Percentiles rank a stretch among this genome's conserved stretches.
Evolutionary conservation across 1,284 basidiomycete species (phyloP).

Genomic region (Exobasidium cylindrosporum): DNA sequence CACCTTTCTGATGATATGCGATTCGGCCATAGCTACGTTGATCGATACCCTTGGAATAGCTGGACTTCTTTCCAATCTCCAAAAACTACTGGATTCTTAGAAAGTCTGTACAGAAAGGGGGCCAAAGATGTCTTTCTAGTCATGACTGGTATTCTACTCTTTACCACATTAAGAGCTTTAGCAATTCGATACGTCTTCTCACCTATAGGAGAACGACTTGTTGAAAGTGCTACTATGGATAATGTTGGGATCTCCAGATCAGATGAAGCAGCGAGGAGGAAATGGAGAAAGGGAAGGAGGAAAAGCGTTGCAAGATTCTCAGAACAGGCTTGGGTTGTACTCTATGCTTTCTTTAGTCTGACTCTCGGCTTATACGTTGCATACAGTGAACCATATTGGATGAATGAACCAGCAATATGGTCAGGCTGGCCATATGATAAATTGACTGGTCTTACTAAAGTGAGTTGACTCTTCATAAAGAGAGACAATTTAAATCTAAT

Average conservation of each 20-base stretch:
- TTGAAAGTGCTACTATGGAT: constrained; percentile 17
- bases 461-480: not conserved
- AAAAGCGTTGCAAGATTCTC: constrained; percentile 62
- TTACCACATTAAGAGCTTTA: constrained; percentile 35
- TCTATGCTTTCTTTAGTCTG: constrained; percentile 77
- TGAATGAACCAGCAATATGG: constrained; percentile 53
- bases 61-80: not conserved
- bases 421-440: constrained; percentile 6
- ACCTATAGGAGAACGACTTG: constrained; percentile 31
- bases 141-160: constrained; percentile 39
- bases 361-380: constrained; percentile 81
- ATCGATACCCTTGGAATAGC: constrained; percentile 11
- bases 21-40: not conserved
- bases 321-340: constrained; percentile 85
- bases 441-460: constrained; percentile 73
- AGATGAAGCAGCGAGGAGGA: constrained; percentile 19
- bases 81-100: not conserved
- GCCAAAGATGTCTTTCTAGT: constrained; percentile 42
- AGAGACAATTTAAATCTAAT: constrained; percentile 18
- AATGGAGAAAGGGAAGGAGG: constrained; percentile 1
- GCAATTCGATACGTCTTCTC: constrained; percentile 38
- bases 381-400: constrained; percentile 73
- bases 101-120: constrained; percentile 18
- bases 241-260: not conserved
- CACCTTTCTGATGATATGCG: not conserved